phyloP scores from a whole-genome alignment of 495 filamentous ascomycete species.

The Hypoxylon fuscum region DNA sequence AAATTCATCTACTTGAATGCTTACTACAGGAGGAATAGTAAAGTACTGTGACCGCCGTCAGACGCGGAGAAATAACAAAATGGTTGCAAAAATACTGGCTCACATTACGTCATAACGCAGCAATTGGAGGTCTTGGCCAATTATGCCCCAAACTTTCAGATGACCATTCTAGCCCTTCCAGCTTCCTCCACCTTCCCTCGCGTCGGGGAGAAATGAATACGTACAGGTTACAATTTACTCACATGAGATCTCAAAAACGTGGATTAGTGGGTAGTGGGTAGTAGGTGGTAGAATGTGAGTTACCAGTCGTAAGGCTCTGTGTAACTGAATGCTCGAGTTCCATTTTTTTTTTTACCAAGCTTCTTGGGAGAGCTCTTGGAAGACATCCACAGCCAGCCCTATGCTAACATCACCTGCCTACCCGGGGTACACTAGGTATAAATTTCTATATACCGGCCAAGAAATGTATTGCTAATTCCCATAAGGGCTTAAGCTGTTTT shows the following conservation, averaged over 20 bases:
- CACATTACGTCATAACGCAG: conserved; percentile 25
- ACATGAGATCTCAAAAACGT: conserved; percentile 11
- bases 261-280: neutral
- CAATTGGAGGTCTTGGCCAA: conserved; percentile 26
- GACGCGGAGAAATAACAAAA: neutral
- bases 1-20: neutral
- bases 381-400: conserved; percentile 25
- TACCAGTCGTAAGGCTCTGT: conserved; percentile 29
- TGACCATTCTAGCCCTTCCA: conserved; percentile 5
- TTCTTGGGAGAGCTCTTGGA: no score
- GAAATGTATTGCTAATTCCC: neutral
- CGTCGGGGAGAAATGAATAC: conserved; percentile 17
- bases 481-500: neutral
- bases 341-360: no score
- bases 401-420: conserved; percentile 7
- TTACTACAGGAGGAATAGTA: conserved; percentile 19
- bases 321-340: no score
- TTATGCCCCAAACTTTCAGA: conserved; percentile 18
- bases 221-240: conserved; percentile 28
- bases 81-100: conserved; percentile 8
- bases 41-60: neutral
- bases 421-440: neutral
- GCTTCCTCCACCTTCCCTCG: conserved; percentile 19
- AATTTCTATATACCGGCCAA: neutral
- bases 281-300: neutral